These are phyloP conservation scores for Apophysomyces variabilis DNA, from an alignment of 371 early-diverging fungal genomes.

Conservation along the genomic window DNA sequence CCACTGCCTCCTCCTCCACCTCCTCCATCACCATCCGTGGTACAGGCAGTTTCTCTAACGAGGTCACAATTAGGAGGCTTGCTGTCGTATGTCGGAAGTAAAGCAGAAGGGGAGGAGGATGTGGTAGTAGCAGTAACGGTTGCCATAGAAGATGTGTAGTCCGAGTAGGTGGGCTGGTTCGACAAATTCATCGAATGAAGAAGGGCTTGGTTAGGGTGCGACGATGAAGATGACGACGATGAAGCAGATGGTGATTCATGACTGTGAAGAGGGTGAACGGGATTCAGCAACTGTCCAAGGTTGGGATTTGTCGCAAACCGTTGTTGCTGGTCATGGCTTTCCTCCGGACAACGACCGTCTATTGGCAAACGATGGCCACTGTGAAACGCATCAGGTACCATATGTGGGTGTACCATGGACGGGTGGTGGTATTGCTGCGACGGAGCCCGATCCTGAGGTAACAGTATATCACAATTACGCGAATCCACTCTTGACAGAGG, in stretches of 20 bases:
- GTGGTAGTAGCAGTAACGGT: neutral
- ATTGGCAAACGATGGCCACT: neutral
- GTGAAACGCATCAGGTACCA: slow-evolving; percentile 1
- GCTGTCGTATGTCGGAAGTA: neutral
- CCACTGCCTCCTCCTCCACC: slow-evolving; percentile 1
- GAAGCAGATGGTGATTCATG: slow-evolving; percentile 9
- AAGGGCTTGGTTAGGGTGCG: slow-evolving; percentile 4
- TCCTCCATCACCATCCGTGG: neutral
- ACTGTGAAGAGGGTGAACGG: slow-evolving; percentile 38
- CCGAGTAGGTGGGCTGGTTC: neutral
- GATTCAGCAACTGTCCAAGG: slow-evolving; percentile 45
- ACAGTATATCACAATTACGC: slow-evolving; percentile 10
- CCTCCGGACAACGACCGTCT: slow-evolving; percentile 3
- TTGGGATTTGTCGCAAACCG: slow-evolving; percentile 39
- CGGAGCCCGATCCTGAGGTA: neutral
- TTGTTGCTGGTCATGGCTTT: slow-evolving; percentile 6
- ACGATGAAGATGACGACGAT: slow-evolving; percentile 8
- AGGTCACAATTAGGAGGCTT: neutral
- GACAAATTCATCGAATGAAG: slow-evolving; percentile 8
- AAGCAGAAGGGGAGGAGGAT: neutral
- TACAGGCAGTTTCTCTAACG: neutral
- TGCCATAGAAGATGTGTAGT: slow-evolving; percentile 1
- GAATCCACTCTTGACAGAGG: slow-evolving; percentile 4
- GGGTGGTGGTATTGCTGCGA: slow-evolving; percentile 13
- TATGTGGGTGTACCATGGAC: slow-evolving; percentile 7